Evolutionary conservation across 495 filamentous ascomycete species (phyloP).

Genomic region (Penicillium riverlandense): DNA sequence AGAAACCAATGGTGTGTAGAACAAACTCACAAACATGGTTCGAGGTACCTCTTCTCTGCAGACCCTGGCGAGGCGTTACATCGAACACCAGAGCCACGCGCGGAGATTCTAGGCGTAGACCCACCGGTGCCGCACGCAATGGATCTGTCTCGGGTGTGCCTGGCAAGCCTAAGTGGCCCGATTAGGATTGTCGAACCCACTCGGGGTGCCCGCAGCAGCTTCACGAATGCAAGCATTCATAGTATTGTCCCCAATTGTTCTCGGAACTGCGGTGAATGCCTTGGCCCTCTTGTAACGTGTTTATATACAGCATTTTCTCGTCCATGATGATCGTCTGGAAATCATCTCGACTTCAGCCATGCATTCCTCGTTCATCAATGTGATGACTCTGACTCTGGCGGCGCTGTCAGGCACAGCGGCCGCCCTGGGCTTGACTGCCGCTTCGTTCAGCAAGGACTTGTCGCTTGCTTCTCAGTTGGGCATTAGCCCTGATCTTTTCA

Average conservation of each 20-base stretch:
- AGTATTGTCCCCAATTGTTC: slow-evolving; percentile 5
- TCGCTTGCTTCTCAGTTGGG: slow-evolving; percentile 19
- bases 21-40: too few species aligned
- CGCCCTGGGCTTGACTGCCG: slow-evolving; percentile 1
- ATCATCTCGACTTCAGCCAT: slow-evolving; percentile 1
- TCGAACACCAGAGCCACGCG: too few species aligned
- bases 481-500: slow-evolving; percentile 12
- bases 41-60: too few species aligned
- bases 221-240: slow-evolving; percentile 16
- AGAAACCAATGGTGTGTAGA: too few species aligned
- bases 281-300: neutral
- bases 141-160: slow-evolving; percentile 6
- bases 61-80: too few species aligned
- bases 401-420: slow-evolving; percentile 7
- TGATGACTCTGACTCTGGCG: slow-evolving; percentile 2
- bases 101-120: too few species aligned
- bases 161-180: neutral
- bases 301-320: neutral
- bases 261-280: neutral
- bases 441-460: slow-evolving; percentile 12
- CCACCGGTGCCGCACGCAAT: slow-evolving; percentile 5
- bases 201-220: slow-evolving; percentile 6
- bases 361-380: slow-evolving; percentile 1
- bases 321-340: neutral
- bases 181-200: neutral